phyloP scores from a whole-genome alignment of 176 grass and related monocot genomes.

The Ampelocalamus luodianensis region DNA sequence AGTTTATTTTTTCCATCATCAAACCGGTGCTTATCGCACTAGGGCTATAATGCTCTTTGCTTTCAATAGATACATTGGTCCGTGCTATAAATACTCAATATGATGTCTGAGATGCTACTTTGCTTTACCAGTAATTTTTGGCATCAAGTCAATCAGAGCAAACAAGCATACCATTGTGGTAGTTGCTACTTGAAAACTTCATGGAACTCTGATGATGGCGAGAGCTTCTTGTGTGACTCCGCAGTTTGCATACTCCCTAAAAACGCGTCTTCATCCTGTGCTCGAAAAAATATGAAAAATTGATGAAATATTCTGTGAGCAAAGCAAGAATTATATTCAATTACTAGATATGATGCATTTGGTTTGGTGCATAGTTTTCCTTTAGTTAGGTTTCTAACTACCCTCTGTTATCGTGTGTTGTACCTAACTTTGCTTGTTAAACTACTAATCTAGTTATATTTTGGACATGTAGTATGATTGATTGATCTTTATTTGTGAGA shows the following conservation, averaged over 20 bases:
- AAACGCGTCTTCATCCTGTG: conserved; percentile 70
- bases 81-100: not conserved
- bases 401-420: too few relatives aligned
- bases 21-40: not conserved
- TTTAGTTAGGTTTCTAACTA: not conserved
- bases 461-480: too few relatives aligned
- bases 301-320: not conserved
- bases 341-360: not conserved
- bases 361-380: too few relatives aligned
- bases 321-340: not conserved
- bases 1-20: conserved; percentile 22
- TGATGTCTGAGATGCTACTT: too few relatives aligned
- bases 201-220: not conserved
- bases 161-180: not conserved
- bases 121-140: too few relatives aligned
- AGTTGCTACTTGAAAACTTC: not conserved
- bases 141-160: too few relatives aligned
- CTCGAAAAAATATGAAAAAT: not conserved
- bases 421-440: too few relatives aligned
- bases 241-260: conserved; percentile 70
- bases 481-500: too few relatives aligned
- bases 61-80: not conserved
- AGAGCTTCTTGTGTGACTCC: conserved; percentile 70
- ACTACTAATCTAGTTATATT: too few relatives aligned
- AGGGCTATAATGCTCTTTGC: not conserved